Base-by-base conservation (phyloP, 179 eudicot species). In the Drosera spatulata region DNA sequence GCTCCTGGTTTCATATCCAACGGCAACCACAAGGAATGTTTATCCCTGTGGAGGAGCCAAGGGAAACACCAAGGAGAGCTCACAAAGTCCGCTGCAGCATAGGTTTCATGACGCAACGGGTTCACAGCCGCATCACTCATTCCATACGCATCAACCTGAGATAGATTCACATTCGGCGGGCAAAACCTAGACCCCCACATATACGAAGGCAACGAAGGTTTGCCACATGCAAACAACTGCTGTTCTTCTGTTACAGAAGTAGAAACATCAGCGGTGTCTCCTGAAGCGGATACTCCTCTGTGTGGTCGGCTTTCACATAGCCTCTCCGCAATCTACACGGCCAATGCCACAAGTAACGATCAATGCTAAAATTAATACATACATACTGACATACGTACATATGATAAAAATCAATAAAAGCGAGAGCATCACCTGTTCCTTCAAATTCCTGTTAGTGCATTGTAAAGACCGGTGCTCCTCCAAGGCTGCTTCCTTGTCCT, bases 401-500 rank as follows among this genome's bases (percentile, higher is more conserved):
- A 22, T n/a, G 10, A 4, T 42, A 15, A 7, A 15, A 44, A 2
- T 13, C 4, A 6, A 50, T 6, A 39, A 33, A 13, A 2, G 9
- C 8, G 11, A 42, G 1, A n/a, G 22, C 10, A 6, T 42, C 41
- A 78, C 89, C 76, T 72, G 70, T 60, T 65, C 71, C 60, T 70
- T 83, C 52, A 83, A 67, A 59, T 61, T 45, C 50, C 66, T 67
- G 58, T 83, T 83, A 37, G 57, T 61, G 44, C 60, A 66, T 69
- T 68, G 79, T 61, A 83, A 65, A 63, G 73, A 66, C 42, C 72
- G 64, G 43, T 62, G 74, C 53, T 82, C 81, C 54, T 67, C 64
- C 51, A 68, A 51, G 1, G 77, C 88, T 70, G 58, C 56, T 46
- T 82, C 84, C 82, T 77, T 88, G 47, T 65, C 73, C 95, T 87